Base-by-base conservation (phyloP, 768 basidiomycete species). In the Leucosporidium creatinivorum region DNA sequence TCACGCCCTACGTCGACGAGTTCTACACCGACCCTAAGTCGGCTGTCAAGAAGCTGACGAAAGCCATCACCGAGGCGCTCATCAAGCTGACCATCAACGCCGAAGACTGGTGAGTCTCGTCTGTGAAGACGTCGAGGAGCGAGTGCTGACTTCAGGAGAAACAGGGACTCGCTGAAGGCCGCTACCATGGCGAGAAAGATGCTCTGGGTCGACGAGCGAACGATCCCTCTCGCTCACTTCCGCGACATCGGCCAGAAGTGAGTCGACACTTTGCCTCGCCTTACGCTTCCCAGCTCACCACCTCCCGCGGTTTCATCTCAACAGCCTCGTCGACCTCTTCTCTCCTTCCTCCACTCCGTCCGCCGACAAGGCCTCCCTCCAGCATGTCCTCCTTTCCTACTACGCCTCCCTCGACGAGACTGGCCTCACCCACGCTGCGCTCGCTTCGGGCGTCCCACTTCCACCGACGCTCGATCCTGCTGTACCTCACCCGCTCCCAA, bases 171-270 rank as follows among this genome's bases (percentile, higher is more conserved):
- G 0, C 81, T 96, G 7, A 90, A 89, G 77, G 86, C 85, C 47
- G 93, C 92, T 10, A 85, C 89, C 65, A 97, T 94, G 88, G 91
- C 93, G 19, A 82, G 90, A 61, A 90, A 96, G 76, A 79, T 99
- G 49, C 81, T 99, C n/a, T 98, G 92, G 91, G 87, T 87, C 74
- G 83, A 85, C 66, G 87, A 91, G 66, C 83, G 63, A 67, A 83
- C 85, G 36, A 85, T 98, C 66, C 82, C 85, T 60, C 83, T 94
- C 56, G 85, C 87, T 57, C 86, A 96, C 62, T 94, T 89, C 76
- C 87, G 92, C 26, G 77, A 81, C 18, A 83, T 96, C 64, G 89
- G 89, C 19, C 96, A 99, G 77, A 93, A 91, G 94, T 97, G 80
- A 73, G 89, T 2, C 39, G 39, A 17, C 57, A 48, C 15, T 1